These are phyloP conservation scores for Prunus yedoensis DNA, from an alignment of 331 rosid genomes.

Conservation along the genomic window DNA sequence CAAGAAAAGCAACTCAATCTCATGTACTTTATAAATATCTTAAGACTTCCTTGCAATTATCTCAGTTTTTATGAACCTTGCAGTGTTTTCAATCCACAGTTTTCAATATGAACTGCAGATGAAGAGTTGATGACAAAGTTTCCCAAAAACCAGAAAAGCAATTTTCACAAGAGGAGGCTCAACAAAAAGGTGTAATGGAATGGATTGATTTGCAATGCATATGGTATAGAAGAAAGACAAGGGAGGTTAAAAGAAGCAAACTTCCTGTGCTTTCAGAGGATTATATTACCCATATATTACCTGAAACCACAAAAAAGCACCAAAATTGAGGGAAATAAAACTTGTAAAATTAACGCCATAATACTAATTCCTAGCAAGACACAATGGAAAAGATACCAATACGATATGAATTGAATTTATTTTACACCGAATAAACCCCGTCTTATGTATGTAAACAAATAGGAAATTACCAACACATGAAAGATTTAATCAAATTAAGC, in stretches of 20 bases:
- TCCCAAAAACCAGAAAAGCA: too few relatives aligned
- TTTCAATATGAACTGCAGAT: too few relatives aligned
- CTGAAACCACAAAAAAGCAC: slow-evolving; percentile 11
- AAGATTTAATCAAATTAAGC: neutral
- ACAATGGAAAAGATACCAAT: neutral
- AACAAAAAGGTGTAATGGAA: too few relatives aligned
- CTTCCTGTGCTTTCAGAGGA: slow-evolving; percentile 10
- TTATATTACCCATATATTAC: slow-evolving; percentile 25
- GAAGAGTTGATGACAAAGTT: too few relatives aligned
- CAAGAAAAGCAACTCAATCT: too few relatives aligned
- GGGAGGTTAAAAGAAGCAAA: neutral
- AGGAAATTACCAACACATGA: neutral
- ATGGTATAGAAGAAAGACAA: too few relatives aligned
- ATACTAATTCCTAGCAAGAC: neutral
- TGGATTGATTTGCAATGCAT: too few relatives aligned
- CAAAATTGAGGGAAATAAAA: neutral
- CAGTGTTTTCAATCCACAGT: too few relatives aligned
- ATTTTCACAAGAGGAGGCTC: too few relatives aligned
- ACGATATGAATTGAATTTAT: neutral
- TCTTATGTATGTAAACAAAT: neutral
- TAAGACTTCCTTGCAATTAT: too few relatives aligned
- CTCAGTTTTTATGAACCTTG: too few relatives aligned
- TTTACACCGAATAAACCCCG: slow-evolving; percentile 1
- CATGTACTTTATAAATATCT: too few relatives aligned
- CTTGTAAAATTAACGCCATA: neutral